Evolutionary conservation across 352 stramenopile genomes (phyloP).

Genomic region (Halophytophthora batemanensis): DNA sequence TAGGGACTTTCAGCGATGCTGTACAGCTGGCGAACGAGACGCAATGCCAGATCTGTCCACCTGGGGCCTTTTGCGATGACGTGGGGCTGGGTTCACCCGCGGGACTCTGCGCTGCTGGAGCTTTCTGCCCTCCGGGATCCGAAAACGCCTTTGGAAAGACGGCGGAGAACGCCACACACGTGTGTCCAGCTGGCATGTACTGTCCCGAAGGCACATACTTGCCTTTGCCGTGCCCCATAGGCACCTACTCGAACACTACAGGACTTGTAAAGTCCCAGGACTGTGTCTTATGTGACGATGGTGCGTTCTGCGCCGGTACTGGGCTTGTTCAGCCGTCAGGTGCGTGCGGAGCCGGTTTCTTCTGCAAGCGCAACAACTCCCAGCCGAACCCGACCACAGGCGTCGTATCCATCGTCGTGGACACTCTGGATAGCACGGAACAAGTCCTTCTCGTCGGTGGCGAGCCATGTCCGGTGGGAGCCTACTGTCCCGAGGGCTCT

Average conservation of each 20-base stretch:
- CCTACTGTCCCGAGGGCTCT: constrained; percentile 49
- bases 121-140: constrained; percentile 46
- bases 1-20: constrained; percentile 60
- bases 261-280: constrained; percentile 37
- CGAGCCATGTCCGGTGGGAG: constrained; percentile 39
- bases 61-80: constrained; percentile 41
- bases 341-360: constrained; percentile 35
- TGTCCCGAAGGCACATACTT: constrained; percentile 72
- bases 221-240: constrained; percentile 51
- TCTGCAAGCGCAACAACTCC: constrained; percentile 54
- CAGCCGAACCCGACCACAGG: constrained; percentile 33
- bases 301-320: constrained; percentile 35
- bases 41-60: constrained; percentile 38
- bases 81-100: constrained; percentile 22
- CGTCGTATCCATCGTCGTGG: constrained; percentile 13
- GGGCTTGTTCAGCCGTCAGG: constrained; percentile 38
- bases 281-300: constrained; percentile 61
- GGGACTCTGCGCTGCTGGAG: constrained; percentile 46
- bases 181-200: constrained; percentile 69
- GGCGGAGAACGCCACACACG: constrained; percentile 26
- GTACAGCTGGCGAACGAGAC: constrained; percentile 31
- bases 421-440: constrained; percentile 4
- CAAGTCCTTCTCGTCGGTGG: constrained; percentile 23
- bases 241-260: constrained; percentile 56
- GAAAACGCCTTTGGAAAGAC: constrained; percentile 44